Base-by-base conservation (phyloP, 441 rosid genomes). In the Euphorbia celastroides region DNA sequence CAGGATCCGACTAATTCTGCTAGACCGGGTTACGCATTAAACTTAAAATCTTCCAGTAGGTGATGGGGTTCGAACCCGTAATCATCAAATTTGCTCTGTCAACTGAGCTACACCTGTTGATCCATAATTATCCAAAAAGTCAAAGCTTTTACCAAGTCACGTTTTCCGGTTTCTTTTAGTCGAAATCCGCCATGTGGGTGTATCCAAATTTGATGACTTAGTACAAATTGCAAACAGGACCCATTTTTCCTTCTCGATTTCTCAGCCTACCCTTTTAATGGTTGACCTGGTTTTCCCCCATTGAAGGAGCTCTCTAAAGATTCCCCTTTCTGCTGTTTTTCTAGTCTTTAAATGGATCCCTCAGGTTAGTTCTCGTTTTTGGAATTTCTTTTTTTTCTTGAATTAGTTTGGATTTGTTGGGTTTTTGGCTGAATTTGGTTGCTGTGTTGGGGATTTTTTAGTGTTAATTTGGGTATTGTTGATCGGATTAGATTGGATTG, bases 271-370 rank as follows among this genome's bases (percentile, higher is more conserved):
- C n/a, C 64, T 65, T 62, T 62, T 52, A 51, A 5, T 36, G 63
- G 62, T 74, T 72, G 80, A 66, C 78, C 66, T 19, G n/a, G n/a
- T n/a, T n/a, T n/a, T n/a, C n/a, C n/a, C n/a, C 28, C 20, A 38
- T 41, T 50, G 16, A 62, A 17, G 34, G 10, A 58, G 7, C 19
- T 19, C 8, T 31, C 28, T 62, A 25, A 41, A 74, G 63, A n/a
- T 44, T 64, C 64, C 54, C 32, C 42, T 38, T 44, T 26, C 13
- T 61, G 63, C 59, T 27, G 51, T 74, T 34, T 48, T 65, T 59
- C 31, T 41, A 60, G 57, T 62, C 62, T 9, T 12, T 67, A 46
- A 25, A 41, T 68, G 65, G 57, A 34, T 46, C 68, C 14, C 7
- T 58, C 73, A 68, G 83, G 83, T 77, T 46, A 3, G 72, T 55